Conservation (phyloP, 768 basidiomycete species). For the Serpula lacrymans region DNA sequence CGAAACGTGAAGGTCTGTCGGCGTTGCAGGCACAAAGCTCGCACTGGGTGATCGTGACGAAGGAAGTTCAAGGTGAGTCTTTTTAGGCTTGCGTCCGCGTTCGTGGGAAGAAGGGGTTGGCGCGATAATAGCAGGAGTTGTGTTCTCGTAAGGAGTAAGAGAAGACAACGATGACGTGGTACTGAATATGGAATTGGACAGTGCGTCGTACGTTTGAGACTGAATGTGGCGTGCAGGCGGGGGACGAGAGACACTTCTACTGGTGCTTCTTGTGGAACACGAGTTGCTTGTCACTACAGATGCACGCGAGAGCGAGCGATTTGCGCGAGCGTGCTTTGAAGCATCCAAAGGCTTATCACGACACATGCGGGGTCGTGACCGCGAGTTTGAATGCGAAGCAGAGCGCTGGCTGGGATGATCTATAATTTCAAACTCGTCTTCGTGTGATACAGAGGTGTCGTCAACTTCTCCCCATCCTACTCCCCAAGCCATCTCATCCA, state of each 20-base stretch:
- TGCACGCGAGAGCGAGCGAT: conserved; percentile 50
- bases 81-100: conserved; percentile 25
- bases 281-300: conserved; percentile 40
- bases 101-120: too few species aligned
- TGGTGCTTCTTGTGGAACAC: conserved; percentile 33
- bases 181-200: conserved; percentile 16
- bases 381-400: conserved; percentile 16
- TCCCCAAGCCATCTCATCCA: conserved; percentile 79
- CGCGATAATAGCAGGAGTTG: too few species aligned
- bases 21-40: conserved; percentile 12
- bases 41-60: conserved; percentile 6
- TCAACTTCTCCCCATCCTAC: conserved; percentile 63
- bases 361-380: conserved; percentile 30
- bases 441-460: conserved; percentile 27
- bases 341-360: conserved; percentile 11
- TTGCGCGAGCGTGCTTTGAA: conserved; percentile 20
- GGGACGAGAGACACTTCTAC: conserved; percentile 41
- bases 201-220: conserved; percentile 23
- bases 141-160: too few species aligned
- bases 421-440: conserved; percentile 26
- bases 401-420: conserved; percentile 14
- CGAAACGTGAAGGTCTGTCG: conserved; percentile 15
- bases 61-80: too few species aligned
- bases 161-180: conserved; percentile 16
- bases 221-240: conserved; percentile 22